Base-by-base conservation (phyloP, 345 rosid species). In the Fremontodendron californicum region DNA sequence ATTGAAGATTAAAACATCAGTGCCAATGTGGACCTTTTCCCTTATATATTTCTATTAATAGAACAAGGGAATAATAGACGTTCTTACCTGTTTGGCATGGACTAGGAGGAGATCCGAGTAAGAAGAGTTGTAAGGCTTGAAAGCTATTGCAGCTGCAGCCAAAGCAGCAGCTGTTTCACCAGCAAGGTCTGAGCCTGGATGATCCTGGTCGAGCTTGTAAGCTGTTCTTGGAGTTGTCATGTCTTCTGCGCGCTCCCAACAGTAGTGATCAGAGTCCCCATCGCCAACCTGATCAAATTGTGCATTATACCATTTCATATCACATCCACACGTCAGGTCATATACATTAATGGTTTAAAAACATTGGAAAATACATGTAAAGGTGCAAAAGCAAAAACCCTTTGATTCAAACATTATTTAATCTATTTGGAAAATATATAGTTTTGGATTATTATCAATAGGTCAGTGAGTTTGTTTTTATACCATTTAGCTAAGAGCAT, bases 181-280 rank as follows among this genome's bases (percentile, higher is more conserved):
- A 0, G 96, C 94, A 40, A 94, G 83, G 80, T 94, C 97, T 0
- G 98, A 92, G 19, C 96, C 96, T 31, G 95, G 97, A 78, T 89
- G 85, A 25, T 86, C 71, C 21, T 77, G 77, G 75, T 94, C 96
- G 31, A 94, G 79, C 84, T 87, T 92, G 81, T 86, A 92, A 57
- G 93, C 93, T 2, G 87, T 83, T 76, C 97, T 86, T 29, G 93
- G 86, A 71, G 97, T 94, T 62, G 94, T 92, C 98, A 94, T 92
- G 84, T 94, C 98, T 77, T 94, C 97, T 0, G 97, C 83, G 9
- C 97, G 75, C 83, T 92, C 91, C 97, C 98, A 92, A 70, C 97
- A 94, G 45, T 86, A 90, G 76, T 94, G 98, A 62, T 94, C 97
- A 0, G 96, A 89, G 43, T 88, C 83, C 4, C 98, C 97, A 79